Percentiles rank a stretch among this genome's conserved stretches.
Evolutionary conservation across 2,329 filamentous ascomycete species (phyloP).

Genomic region (Hortaea werneckii): DNA sequence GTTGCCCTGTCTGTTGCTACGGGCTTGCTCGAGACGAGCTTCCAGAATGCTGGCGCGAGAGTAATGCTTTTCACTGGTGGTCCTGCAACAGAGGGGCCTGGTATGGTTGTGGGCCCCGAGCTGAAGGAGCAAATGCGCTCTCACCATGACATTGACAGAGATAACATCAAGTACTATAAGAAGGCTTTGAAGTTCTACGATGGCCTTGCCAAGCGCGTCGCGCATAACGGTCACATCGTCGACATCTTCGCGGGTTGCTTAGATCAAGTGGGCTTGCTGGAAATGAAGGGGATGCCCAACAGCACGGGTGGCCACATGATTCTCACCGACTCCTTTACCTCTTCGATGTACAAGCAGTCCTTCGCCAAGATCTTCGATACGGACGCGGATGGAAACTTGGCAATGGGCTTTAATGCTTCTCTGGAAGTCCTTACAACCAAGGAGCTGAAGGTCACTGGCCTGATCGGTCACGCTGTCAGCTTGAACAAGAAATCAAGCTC

Average conservation of each 20-base stretch:
- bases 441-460: slow-evolving; percentile 91
- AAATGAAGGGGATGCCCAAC: slow-evolving; percentile 97
- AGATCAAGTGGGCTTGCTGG: slow-evolving; percentile 89
- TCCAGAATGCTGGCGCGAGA: slow-evolving; percentile 86
- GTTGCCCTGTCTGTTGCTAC: slow-evolving; percentile 94
- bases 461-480: slow-evolving; percentile 93
- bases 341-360: slow-evolving; percentile 98
- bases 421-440: slow-evolving; percentile 95
- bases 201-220: slow-evolving; percentile 79
- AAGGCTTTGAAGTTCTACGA: slow-evolving; percentile 99
- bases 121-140: slow-evolving; percentile 93
- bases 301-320: slow-evolving; percentile 98
- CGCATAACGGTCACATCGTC: slow-evolving; percentile 93
- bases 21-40: slow-evolving; percentile 84
- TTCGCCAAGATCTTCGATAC: slow-evolving; percentile 97
- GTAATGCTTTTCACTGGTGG: slow-evolving; percentile 98
- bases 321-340: slow-evolving; percentile 93
- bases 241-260: slow-evolving; percentile 97
- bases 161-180: slow-evolving; percentile 99
- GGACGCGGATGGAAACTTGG: slow-evolving; percentile 82
- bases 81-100: slow-evolving; percentile 88
- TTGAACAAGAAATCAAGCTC: slow-evolving; percentile 97
- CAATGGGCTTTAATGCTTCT: slow-evolving; percentile 97
- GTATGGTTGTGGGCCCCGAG: slow-evolving; percentile 93
- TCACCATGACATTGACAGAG: slow-evolving; percentile 95